phyloP scores from a whole-genome alignment of 2,329 filamentous ascomycete genomes.

The Cercospora brassicicola region DNA sequence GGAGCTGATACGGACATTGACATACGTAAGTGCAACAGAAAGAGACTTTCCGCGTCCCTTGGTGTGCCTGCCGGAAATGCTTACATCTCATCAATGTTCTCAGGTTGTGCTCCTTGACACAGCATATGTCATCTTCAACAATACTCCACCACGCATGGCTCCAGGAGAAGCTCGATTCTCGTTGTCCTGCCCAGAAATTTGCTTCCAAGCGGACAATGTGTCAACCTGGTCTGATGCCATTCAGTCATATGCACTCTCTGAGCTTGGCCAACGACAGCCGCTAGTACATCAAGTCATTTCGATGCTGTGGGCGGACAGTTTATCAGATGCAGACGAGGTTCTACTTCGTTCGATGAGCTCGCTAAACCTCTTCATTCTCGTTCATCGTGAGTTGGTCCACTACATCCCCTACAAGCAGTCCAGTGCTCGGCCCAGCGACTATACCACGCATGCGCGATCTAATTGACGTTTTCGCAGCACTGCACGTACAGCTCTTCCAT shows the following conservation, averaged over 20 bases:
- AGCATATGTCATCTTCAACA: slow-evolving; percentile 13
- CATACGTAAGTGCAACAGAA: neutral
- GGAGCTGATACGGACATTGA: slow-evolving; percentile 10
- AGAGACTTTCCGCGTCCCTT: neutral
- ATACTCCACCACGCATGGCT: slow-evolving; percentile 11
- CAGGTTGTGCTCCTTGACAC: slow-evolving; percentile 5
- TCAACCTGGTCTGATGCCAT: neutral
- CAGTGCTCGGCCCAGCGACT: neutral
- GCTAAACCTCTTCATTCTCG: slow-evolving; percentile 2
- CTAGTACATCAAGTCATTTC: neutral
- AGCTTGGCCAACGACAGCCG: neutral
- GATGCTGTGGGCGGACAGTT: slow-evolving; percentile 1
- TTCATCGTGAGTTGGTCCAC: neutral
- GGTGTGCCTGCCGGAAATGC: neutral
- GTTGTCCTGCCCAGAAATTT: slow-evolving; percentile 5
- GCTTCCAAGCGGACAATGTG: slow-evolving; percentile 7
- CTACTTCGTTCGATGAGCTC: neutral
- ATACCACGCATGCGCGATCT: neutral
- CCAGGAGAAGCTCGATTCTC: neutral
- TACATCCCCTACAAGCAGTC: neutral
- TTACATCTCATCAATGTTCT: neutral
- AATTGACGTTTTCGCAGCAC: neutral
- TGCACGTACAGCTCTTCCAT: slow-evolving; percentile 10
- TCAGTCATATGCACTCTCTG: neutral
- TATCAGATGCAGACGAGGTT: neutral